Conservation (phyloP, 371 early-diverging fungal species). For the Lichtheimia corymbifera region DNA sequence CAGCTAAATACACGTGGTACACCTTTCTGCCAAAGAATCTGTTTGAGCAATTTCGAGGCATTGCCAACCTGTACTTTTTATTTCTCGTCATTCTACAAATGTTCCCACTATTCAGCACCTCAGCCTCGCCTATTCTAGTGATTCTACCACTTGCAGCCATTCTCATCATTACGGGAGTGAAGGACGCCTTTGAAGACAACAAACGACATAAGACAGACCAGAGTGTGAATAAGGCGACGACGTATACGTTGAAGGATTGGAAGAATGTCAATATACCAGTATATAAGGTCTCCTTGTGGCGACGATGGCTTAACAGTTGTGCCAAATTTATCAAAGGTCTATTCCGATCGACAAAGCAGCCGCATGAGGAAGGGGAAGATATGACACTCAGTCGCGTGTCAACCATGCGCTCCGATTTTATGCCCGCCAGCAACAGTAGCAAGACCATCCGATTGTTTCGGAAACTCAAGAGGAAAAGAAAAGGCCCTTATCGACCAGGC, state of each 20-base stretch:
- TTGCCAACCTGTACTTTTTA: constrained; percentile 94
- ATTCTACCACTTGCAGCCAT: constrained; percentile 86
- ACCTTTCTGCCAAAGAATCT: constrained; percentile 95
- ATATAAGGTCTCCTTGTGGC: constrained; percentile 33
- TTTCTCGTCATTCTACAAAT: constrained; percentile 85
- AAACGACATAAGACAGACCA: constrained; percentile 86
- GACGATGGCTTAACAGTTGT: constrained; percentile 28
- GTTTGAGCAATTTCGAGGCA: constrained; percentile 88
- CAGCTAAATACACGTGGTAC: constrained; percentile 83
- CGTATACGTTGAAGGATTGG: constrained; percentile 55
- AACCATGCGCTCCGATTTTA: constrained; percentile 11
- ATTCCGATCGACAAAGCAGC: constrained; percentile 9
- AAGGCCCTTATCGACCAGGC: constrained; percentile 54
- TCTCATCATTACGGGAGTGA: constrained; percentile 83
- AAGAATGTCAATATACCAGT: constrained; percentile 58
- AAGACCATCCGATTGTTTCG: constrained; percentile 8
- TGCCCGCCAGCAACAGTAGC: constrained; percentile 2
- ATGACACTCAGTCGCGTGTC: constrained; percentile 18
- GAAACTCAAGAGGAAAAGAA: constrained; percentile 19
- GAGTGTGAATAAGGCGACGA: constrained; percentile 67
- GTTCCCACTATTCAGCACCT: constrained; percentile 71
- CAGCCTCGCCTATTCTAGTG: constrained; percentile 75
- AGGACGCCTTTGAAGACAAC: constrained; percentile 95
- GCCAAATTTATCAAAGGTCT: constrained; percentile 6
- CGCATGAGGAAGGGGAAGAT: constrained; percentile 8